Base-by-base conservation (phyloP, 1,139 yeast species). In the Suhomyces bribrorum region DNA sequence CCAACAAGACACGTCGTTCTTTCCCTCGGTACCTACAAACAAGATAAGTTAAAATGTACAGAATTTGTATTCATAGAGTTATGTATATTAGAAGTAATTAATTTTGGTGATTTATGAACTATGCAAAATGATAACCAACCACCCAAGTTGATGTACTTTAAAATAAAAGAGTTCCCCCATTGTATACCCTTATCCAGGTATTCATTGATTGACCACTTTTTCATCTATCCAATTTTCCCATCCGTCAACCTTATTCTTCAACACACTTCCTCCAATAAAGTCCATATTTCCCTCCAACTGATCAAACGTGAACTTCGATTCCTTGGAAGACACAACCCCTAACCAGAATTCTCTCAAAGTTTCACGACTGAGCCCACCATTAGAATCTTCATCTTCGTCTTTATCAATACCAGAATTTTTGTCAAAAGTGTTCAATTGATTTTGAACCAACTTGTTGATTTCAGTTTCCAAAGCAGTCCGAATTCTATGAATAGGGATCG, bases 191-290 rank as follows among this genome's bases (percentile, higher is more conserved):
- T n/a, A n/a, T n/a, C n/a, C n/a, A n/a, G n/a, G n/a, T 20, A 4
- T 4, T 4, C 11, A 20, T 28, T 34, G 64, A 52, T 83, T 83
- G 9, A 81, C 84, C 11, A 81, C 84, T 47, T 76, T 72, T 56
- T 83, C 92, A 48, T 82, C 86, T 32, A 88, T 66, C 96, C 96
- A 89, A 48, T 81, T 73, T 48, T 77, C 79, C 89, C 95, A 85
- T 18, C 64, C 61, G 13, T 69, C 76, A 25, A 75, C 66, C 33
- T 81, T 75, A 14, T 66, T 66, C 50, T 75, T 76, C 53, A 70
- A 63, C 2, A 85, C 86, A 47, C 89, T 83, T 2, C 96, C 96
- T 14, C 77, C 78, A 5, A 78, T 50, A 34, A 86, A 80, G 42
- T 79, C 86, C 53, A 87, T 75, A 52, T 81, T 81, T 2, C 90